These are phyloP conservation scores for Trichoderma reesei DNA, from an alignment of 495 filamentous ascomycete genomes.

Conservation along the genomic window DNA sequence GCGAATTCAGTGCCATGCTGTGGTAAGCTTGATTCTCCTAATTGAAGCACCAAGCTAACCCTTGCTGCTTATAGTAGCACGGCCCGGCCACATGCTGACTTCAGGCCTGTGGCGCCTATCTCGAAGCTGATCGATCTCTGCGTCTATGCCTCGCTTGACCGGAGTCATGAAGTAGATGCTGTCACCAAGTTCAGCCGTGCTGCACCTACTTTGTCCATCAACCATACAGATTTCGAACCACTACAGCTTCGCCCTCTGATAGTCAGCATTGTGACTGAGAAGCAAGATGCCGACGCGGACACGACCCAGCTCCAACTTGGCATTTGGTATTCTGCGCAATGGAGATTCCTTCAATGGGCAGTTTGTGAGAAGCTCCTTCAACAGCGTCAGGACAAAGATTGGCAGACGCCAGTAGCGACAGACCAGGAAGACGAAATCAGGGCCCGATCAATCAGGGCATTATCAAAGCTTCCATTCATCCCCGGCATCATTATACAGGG, in stretches of 20 bases:
- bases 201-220: conserved; percentile 11
- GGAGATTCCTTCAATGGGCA: neutral
- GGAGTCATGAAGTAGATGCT: neutral
- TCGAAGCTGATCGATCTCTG: neutral
- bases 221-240: conserved; percentile 11
- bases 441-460: conserved; percentile 3
- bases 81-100: neutral
- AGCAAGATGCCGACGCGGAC: neutral
- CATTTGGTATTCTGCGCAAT: neutral
- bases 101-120: neutral
- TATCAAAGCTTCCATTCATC: conserved; percentile 12
- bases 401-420: neutral
- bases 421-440: neutral
- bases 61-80: neutral
- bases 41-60: neutral
- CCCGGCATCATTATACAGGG: conserved; percentile 13
- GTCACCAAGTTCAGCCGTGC: conserved; percentile 1
- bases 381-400: neutral
- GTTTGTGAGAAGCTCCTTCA: neutral
- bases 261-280: neutral
- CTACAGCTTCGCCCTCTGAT: neutral
- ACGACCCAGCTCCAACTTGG: neutral
- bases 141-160: neutral
- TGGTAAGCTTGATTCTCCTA: neutral
- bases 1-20: neutral